A percentile compares a stretch with the other conserved stretches of the same genome.
phyloP scores from a whole-genome alignment of 768 basidiomycete genomes.

The Lactifluus volemus region DNA sequence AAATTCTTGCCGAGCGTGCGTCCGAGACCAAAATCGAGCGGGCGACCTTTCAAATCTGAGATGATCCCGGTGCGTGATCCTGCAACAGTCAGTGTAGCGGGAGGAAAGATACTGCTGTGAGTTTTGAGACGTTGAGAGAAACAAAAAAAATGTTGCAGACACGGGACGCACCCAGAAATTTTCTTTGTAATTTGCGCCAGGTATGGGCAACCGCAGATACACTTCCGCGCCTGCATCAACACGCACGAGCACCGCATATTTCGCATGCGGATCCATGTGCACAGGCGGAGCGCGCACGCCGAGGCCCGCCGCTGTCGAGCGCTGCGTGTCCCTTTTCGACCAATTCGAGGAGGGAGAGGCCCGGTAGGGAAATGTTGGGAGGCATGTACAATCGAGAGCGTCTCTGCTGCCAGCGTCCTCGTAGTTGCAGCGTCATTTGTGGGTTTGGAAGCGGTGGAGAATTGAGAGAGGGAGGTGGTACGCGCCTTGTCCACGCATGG shows the following conservation, averaged over 20 bases:
- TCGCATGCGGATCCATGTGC: slow-evolving; percentile 95
- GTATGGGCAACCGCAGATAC: slow-evolving; percentile 75
- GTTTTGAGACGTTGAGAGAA: too few species aligned
- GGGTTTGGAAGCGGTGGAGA: too few species aligned
- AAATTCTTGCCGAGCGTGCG: slow-evolving; percentile 79
- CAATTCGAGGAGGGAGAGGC: slow-evolving; percentile 74
- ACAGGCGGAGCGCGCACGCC: slow-evolving; percentile 56
- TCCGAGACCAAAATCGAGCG: slow-evolving; percentile 81
- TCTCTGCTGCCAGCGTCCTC: too few species aligned
- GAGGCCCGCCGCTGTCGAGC: slow-evolving; percentile 63
- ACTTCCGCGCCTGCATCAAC: slow-evolving; percentile 64
- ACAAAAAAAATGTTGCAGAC: not conserved
- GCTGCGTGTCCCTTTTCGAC: slow-evolving; percentile 89
- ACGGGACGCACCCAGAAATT: slow-evolving; percentile 80
- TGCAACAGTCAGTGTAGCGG: slow-evolving; percentile 22
- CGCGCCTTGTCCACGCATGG: slow-evolving; percentile 80
- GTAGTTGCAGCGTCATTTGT: too few species aligned
- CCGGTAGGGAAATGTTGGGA: too few species aligned
- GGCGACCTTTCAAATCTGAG: slow-evolving; percentile 69
- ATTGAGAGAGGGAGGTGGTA: slow-evolving; percentile 46
- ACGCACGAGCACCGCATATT: slow-evolving; percentile 79
- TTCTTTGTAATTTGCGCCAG: slow-evolving; percentile 70
- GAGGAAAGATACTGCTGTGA: not conserved
- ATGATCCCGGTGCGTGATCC: slow-evolving; percentile 95
- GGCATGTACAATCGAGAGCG: too few species aligned